These are phyloP conservation scores for Schoenoplectus triqueter DNA, from an alignment of 202 grass and related monocot genomes.

Conservation along the genomic window DNA sequence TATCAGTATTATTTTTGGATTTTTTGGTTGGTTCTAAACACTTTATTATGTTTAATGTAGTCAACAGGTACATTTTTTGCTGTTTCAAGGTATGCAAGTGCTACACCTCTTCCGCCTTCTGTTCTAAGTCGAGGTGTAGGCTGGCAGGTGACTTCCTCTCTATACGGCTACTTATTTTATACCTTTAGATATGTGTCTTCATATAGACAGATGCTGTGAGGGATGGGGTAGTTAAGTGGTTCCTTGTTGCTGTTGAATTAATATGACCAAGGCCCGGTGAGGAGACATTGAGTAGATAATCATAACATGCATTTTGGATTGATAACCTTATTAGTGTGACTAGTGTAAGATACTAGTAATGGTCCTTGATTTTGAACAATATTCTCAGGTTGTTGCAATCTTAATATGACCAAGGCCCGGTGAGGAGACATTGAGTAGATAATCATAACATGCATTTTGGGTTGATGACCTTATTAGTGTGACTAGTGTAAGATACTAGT, in stretches of 20 bases:
- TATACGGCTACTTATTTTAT: neutral
- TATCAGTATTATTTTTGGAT: conserved; percentile 21
- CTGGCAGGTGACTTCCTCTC: conserved; percentile 71
- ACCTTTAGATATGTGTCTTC: neutral
- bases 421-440: neutral
- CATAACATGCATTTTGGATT: neutral
- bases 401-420: neutral
- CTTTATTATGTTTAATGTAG: conserved; percentile 38
- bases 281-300: neutral
- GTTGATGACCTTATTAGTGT: neutral
- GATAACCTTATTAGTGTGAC: neutral
- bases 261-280: neutral
- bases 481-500: conserved; percentile 3
- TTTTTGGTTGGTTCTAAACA: conserved; percentile 23
- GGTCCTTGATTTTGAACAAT: neutral
- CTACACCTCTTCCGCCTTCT: conserved; percentile 84
- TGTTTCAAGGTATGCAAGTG: conserved; percentile 79
- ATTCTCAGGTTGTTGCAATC: no score
- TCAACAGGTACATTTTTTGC: conserved; percentile 94
- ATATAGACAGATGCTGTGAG: neutral
- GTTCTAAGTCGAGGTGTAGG: conserved; percentile 91
- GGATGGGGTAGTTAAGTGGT: neutral
- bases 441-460: neutral
- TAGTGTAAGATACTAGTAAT: neutral
- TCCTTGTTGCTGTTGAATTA: neutral